These are phyloP conservation scores for Blakeslea trispora DNA, from an alignment of 371 early-diverging fungal species.

Conservation along the genomic window DNA sequence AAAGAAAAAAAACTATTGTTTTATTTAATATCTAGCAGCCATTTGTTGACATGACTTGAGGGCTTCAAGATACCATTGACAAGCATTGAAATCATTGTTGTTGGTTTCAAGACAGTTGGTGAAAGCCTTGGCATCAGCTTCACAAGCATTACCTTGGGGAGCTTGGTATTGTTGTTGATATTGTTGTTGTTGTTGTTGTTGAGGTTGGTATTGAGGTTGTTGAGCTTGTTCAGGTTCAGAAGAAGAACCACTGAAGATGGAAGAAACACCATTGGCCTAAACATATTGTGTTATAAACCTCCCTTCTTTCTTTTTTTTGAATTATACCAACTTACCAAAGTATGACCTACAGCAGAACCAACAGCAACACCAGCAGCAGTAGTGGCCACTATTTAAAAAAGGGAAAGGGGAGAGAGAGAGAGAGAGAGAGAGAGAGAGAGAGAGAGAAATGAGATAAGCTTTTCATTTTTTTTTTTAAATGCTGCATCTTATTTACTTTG, in stretches of 20 bases:
- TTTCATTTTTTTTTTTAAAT: too few species aligned
- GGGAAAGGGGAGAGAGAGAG: too few species aligned
- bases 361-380: constrained; percentile 95
- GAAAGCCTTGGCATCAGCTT: constrained; percentile 84
- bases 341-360: constrained; percentile 81
- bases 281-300: constrained; percentile 3
- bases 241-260: constrained; percentile 67
- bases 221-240: constrained; percentile 35
- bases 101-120: constrained; percentile 83
- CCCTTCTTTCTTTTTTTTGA: not conserved
- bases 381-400: constrained; percentile 64
- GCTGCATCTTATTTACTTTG: constrained; percentile 46
- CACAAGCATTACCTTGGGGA: constrained; percentile 61
- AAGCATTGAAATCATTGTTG: constrained; percentile 74
- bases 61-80: constrained; percentile 87
- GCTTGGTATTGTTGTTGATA: constrained; percentile 45
- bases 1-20: too few species aligned
- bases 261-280: constrained; percentile 74
- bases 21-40: constrained; percentile 50
- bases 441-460: too few species aligned
- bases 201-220: constrained; percentile 38
- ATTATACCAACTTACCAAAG: constrained; percentile 54
- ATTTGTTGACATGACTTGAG: constrained; percentile 85
- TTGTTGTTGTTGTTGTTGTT: constrained; percentile 13
- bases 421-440: too few species aligned